These are phyloP conservation scores for Amanita fuliginea DNA, from an alignment of 768 basidiomycete genomes.

Conservation along the genomic window DNA sequence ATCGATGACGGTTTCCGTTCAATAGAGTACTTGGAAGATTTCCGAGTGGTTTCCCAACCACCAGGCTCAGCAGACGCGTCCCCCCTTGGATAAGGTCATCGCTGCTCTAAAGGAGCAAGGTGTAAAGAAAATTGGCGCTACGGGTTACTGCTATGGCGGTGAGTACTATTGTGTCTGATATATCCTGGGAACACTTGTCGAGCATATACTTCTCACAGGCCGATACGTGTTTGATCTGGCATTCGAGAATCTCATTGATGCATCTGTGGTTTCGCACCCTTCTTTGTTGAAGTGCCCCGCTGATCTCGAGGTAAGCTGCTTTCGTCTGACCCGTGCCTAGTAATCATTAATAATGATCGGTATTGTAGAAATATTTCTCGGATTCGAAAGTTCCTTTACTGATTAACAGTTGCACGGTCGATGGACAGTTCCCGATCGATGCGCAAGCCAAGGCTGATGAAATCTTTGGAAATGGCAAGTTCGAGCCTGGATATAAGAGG, in stretches of 20 bases:
- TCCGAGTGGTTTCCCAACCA: constrained; percentile 35
- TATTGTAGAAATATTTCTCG: constrained; percentile 32
- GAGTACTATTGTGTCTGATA: constrained; percentile 10
- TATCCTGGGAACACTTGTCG: neutral
- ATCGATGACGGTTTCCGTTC: too few species aligned
- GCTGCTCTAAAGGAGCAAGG: constrained; percentile 46
- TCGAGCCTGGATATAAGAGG: constrained; percentile 37
- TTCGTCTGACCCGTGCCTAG: too few species aligned
- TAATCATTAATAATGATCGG: too few species aligned
- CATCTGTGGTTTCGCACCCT: constrained; percentile 44
- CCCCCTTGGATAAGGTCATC: constrained; percentile 44
- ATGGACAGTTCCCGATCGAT: constrained; percentile 38
- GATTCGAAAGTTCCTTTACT: constrained; percentile 44
- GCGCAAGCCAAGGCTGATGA: constrained; percentile 33
- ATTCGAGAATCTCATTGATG: constrained; percentile 39
- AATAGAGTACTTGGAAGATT: constrained; percentile 28
- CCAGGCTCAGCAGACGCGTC: constrained; percentile 26
- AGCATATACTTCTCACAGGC: constrained; percentile 16
- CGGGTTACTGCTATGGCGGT: constrained; percentile 67
- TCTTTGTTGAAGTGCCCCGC: constrained; percentile 46
- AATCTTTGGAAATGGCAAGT: constrained; percentile 37
- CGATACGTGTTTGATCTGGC: constrained; percentile 55
- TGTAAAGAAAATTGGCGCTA: constrained; percentile 44
- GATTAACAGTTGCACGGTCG: constrained; percentile 54
- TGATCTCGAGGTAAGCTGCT: constrained; percentile 44